Conservation (phyloP, 148 eudicot genomes). For the Spergularia bocconei region DNA sequence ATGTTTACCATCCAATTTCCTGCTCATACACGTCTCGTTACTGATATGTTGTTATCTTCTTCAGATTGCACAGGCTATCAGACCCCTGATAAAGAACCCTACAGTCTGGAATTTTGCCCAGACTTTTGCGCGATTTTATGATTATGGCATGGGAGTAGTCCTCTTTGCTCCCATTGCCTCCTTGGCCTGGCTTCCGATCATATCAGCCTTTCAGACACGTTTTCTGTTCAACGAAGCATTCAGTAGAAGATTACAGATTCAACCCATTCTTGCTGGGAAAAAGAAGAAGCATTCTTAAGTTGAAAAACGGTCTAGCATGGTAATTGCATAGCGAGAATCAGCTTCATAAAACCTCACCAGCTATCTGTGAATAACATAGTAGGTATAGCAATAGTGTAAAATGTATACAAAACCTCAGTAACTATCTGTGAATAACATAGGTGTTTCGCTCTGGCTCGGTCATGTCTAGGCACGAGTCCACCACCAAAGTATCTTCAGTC, state of each 20-base stretch:
- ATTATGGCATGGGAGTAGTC: conserved; percentile 76
- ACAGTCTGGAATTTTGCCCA: conserved; percentile 69
- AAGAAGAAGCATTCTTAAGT: conserved; percentile 51
- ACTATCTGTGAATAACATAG: no score
- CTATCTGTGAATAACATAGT: conserved; percentile 19
- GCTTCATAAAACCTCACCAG: background rate
- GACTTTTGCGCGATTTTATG: conserved; percentile 78
- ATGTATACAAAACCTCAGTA: no score
- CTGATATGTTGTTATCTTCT: conserved; percentile 5
- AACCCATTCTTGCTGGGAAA: conserved; percentile 69
- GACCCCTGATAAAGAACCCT: conserved; percentile 56
- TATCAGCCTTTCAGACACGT: conserved; percentile 87
- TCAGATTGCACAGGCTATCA: conserved; percentile 68
- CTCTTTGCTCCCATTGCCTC: conserved; percentile 77
- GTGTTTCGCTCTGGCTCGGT: no score
- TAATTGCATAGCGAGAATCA: background rate
- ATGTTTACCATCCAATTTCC: background rate
- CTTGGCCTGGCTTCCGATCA: conserved; percentile 91
- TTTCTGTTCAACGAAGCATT: conserved; percentile 93
- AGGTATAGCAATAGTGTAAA: background rate
- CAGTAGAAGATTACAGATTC: conserved; percentile 80
- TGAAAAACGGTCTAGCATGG: background rate
- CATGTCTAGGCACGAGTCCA: no score
- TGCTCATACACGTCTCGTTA: background rate
- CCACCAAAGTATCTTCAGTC: no score